phyloP scores from a whole-genome alignment of 495 filamentous ascomycete species.

The Daldinia childiae region DNA sequence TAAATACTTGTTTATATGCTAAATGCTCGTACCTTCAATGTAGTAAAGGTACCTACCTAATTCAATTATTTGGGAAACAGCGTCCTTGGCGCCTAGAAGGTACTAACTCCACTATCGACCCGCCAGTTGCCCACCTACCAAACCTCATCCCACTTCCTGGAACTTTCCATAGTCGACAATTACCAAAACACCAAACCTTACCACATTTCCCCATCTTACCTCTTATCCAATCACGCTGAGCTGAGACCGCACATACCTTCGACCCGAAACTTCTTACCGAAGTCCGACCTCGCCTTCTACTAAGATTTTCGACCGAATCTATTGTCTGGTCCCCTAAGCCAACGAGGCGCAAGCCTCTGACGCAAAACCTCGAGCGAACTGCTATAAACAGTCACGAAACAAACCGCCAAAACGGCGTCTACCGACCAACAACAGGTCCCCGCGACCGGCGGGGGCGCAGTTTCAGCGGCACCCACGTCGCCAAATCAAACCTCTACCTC shows the following conservation, averaged over 20 bases:
- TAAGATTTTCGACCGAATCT: background rate
- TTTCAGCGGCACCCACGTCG: conserved; percentile 48
- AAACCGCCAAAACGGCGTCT: conserved; percentile 54
- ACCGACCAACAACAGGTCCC: conserved; percentile 40
- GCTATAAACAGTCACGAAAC: conserved; percentile 24
- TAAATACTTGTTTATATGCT: too few species aligned
- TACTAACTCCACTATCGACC: background rate
- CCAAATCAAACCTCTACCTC: conserved; percentile 40
- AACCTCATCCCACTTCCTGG: conserved; percentile 29
- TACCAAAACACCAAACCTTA: conserved; percentile 20
- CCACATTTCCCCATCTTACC: conserved; percentile 11
- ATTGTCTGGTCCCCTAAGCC: conserved; percentile 18
- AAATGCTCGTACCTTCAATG: too few species aligned
- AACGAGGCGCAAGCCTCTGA: conserved; percentile 32
- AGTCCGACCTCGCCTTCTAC: background rate
- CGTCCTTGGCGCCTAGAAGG: background rate
- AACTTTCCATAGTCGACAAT: conserved; percentile 30
- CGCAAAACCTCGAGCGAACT: conserved; percentile 17
- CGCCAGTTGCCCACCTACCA: background rate
- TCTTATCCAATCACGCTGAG: conserved; percentile 13
- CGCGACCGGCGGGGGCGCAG: conserved; percentile 36
- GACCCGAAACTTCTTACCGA: conserved; percentile 3
- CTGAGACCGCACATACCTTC: conserved; percentile 3
- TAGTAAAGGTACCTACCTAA: too few species aligned
- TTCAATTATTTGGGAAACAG: background rate